phyloP scores from a whole-genome alignment of 2,329 filamentous ascomycete species.

The Venturia asperata region DNA sequence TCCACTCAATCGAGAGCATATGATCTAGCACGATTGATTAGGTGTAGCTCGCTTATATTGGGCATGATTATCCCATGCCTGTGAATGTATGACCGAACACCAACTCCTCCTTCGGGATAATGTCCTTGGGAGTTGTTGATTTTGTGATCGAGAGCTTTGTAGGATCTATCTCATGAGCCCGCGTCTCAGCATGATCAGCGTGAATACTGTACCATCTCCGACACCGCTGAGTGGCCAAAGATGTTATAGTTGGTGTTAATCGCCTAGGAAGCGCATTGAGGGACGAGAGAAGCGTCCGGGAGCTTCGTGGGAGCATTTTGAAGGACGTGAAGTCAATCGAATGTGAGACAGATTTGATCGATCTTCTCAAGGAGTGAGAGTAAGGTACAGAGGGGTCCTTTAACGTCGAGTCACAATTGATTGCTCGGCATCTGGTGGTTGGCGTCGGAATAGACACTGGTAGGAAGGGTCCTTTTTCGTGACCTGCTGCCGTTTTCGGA shows the following conservation, averaged over 20 bases:
- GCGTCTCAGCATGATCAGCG: constrained; percentile 41
- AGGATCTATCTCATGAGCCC: constrained; percentile 66
- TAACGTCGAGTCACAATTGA: constrained; percentile 17
- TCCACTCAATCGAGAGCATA: constrained; percentile 96
- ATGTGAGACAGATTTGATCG: constrained; percentile 3
- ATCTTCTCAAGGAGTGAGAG: background rate
- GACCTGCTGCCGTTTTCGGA: background rate
- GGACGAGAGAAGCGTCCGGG: constrained; percentile 26
- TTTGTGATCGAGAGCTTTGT: constrained; percentile 66
- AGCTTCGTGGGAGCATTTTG: constrained; percentile 34
- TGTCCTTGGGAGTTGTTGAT: constrained; percentile 66
- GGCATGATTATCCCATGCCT: constrained; percentile 46
- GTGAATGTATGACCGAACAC: constrained; percentile 90
- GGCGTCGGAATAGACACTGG: background rate
- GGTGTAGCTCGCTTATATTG: constrained; percentile 21
- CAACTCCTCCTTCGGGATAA: constrained; percentile 70
- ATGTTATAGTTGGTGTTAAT: constrained; percentile 41
- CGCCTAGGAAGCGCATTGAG: constrained; percentile 33
- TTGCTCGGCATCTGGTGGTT: constrained; percentile 14
- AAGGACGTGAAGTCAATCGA: constrained; percentile 13
- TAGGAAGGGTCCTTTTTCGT: background rate
- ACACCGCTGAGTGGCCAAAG: constrained; percentile 35
- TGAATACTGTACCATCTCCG: constrained; percentile 45
- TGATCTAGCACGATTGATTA: constrained; percentile 58
- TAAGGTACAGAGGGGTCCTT: constrained; percentile 18